Evolutionary conservation across 2,329 filamentous ascomycete species (phyloP).

Genomic region (Clonostachys sp.): DNA sequence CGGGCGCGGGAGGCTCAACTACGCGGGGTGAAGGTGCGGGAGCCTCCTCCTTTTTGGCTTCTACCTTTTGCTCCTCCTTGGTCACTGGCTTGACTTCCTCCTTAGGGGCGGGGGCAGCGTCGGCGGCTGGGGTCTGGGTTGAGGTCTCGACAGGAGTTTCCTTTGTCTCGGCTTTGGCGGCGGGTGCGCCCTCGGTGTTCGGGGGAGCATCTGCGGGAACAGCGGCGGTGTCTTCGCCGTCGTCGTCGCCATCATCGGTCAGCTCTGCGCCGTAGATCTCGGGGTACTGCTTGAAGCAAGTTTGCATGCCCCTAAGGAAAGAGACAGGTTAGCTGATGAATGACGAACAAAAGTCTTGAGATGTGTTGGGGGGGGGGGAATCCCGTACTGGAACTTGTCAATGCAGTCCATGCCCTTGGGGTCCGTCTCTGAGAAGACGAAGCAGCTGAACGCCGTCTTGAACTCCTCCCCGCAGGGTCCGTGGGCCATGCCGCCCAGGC

Average conservation of each 20-base stretch:
- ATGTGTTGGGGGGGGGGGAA: constrained; percentile 22
- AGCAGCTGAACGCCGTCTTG: constrained; percentile 94
- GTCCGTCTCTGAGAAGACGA: constrained; percentile 91
- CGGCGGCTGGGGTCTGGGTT: not conserved
- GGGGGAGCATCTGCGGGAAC: not conserved
- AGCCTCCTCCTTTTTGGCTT: not conserved
- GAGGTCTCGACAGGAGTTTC: not conserved
- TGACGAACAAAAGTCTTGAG: not conserved
- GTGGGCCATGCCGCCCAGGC: constrained; percentile 92
- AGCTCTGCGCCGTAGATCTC: constrained; percentile 91
- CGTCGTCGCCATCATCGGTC: constrained; percentile 61
- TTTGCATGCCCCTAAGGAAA: constrained; percentile 77
- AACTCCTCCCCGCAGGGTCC: constrained; percentile 96
- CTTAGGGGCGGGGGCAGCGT: not conserved
- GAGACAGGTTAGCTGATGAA: not conserved
- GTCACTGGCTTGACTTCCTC: not conserved
- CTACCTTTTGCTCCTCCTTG: not conserved
- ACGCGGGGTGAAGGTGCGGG: no score
- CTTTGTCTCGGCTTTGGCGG: not conserved
- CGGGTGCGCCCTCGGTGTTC: not conserved
- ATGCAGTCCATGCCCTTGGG: constrained; percentile 98
- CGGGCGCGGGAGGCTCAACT: no score
- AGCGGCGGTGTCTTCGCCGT: constrained; percentile 6
- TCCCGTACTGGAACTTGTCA: constrained; percentile 82
- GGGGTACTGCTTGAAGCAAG: constrained; percentile 89